Evolutionary conservation across 345 rosid species (phyloP).

Genomic region (Eucalyptus marginata): DNA sequence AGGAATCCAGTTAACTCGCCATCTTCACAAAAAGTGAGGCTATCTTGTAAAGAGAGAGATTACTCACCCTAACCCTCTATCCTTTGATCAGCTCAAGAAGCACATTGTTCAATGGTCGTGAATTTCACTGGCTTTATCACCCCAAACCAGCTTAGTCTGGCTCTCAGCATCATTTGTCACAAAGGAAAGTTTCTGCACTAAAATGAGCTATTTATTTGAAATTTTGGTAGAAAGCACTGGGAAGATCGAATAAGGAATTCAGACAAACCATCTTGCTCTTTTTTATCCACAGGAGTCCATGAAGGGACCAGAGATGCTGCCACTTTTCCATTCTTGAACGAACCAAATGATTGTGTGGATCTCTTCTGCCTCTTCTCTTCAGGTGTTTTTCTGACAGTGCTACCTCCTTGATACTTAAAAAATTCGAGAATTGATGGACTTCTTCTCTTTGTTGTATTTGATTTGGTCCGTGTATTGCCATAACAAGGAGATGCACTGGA

Average conservation of each 20-base stretch:
- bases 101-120: neutral
- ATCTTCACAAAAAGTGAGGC: neutral
- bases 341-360: constrained; percentile 17
- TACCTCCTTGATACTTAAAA: constrained; percentile 73
- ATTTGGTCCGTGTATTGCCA: constrained; percentile 14
- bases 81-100: neutral
- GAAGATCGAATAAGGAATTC: neutral
- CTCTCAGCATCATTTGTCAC: constrained; percentile 34
- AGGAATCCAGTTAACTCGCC: neutral
- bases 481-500: constrained; percentile 18
- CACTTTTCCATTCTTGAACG: constrained; percentile 17
- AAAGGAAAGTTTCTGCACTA: constrained; percentile 55
- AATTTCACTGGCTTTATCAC: constrained; percentile 12
- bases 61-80: neutral
- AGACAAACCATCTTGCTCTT: constrained; percentile 44
- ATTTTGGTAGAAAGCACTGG: neutral
- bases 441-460: constrained; percentile 45
- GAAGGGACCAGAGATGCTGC: constrained; percentile 23
- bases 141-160: constrained; percentile 83
- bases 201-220: neutral
- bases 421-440: constrained; percentile 74
- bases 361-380: constrained; percentile 53
- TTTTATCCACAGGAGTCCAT: constrained; percentile 67
- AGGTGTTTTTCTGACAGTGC: constrained; percentile 12
- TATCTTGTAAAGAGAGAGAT: neutral